Percentiles rank a stretch among this genome's conserved stretches.
These are phyloP conservation scores for Somion occarium DNA, from an alignment of 1,284 basidiomycete genomes.

Conservation along the genomic window DNA sequence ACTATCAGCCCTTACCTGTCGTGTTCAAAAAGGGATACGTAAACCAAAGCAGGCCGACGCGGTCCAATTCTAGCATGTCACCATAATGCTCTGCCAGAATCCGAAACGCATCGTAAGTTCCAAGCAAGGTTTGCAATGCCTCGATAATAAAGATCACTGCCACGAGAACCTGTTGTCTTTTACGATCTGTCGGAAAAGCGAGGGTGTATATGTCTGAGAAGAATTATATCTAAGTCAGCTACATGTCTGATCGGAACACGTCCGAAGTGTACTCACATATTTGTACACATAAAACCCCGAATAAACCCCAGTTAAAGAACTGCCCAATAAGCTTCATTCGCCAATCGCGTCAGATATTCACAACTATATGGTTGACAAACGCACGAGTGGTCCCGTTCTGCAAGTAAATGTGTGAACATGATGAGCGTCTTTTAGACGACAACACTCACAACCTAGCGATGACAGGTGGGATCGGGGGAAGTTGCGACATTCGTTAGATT, in stretches of 20 bases:
- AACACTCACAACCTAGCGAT: constrained; percentile 6
- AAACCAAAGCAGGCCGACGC: constrained; percentile 11
- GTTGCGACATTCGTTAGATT: background rate
- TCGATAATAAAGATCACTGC: constrained; percentile 8
- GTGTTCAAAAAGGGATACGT: constrained; percentile 6
- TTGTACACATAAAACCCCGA: constrained; percentile 19
- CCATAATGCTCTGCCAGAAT: constrained; percentile 11
- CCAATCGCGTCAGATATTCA: background rate
- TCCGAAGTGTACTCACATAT: constrained; percentile 13
- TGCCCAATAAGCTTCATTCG: constrained; percentile 12
- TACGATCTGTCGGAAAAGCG: constrained; percentile 21
- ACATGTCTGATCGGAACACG: background rate
- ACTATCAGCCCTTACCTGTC: constrained; percentile 7
- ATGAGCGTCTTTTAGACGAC: background rate
- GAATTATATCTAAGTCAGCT: background rate
- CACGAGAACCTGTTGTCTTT: constrained; percentile 18
- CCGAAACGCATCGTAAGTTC: constrained; percentile 10
- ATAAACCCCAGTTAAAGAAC: constrained; percentile 23
- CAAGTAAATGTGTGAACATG: background rate
- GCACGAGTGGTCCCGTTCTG: constrained; percentile 7
- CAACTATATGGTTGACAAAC: background rate
- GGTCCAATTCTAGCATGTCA: constrained; percentile 7
- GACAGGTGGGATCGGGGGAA: constrained; percentile 2
- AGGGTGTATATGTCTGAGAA: constrained; percentile 25
- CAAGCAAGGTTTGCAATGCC: constrained; percentile 6